A percentile compares a stretch with the other conserved stretches of the same genome.
Evolutionary conservation across 2,329 filamentous ascomycete species (phyloP).

Genomic region (Saccharata proteae): DNA sequence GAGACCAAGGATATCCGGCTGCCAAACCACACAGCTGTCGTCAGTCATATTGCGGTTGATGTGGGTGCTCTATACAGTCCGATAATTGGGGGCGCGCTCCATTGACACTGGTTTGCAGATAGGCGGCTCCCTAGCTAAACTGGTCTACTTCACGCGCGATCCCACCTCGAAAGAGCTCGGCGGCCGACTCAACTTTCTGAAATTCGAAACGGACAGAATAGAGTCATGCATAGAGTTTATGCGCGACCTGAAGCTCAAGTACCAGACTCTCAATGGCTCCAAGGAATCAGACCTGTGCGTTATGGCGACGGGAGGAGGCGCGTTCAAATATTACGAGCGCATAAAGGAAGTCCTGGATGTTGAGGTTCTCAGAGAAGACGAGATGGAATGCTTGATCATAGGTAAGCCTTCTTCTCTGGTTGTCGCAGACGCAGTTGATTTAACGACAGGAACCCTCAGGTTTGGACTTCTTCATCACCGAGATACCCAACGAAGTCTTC

Average conservation of each 20-base stretch:
- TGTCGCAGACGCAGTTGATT: neutral
- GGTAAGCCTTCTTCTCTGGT: conserved; percentile 38
- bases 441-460: conserved; percentile 36
- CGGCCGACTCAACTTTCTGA: conserved; percentile 86
- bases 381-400: conserved; percentile 97
- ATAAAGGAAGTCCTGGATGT: conserved; percentile 74
- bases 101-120: conserved; percentile 48
- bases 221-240: conserved; percentile 91
- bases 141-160: conserved; percentile 95
- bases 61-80: conserved; percentile 41
- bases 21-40: conserved; percentile 86
- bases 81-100: too few species aligned
- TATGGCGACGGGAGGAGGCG: conserved; percentile 91
- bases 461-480: conserved; percentile 96
- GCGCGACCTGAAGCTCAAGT: conserved; percentile 70
- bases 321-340: conserved; percentile 92
- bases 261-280: conserved; percentile 63
- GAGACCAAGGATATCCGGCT: conserved; percentile 91
- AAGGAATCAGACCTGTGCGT: conserved; percentile 65
- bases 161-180: conserved; percentile 66
- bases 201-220: conserved; percentile 90
- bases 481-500: conserved; percentile 94
- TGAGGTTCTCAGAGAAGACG: conserved; percentile 83
- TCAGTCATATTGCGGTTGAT: conserved; percentile 95
- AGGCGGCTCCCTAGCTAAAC: conserved; percentile 86